Conservation (phyloP, 2,329 filamentous ascomycete species). For the Monosporascus sp. region DNA sequence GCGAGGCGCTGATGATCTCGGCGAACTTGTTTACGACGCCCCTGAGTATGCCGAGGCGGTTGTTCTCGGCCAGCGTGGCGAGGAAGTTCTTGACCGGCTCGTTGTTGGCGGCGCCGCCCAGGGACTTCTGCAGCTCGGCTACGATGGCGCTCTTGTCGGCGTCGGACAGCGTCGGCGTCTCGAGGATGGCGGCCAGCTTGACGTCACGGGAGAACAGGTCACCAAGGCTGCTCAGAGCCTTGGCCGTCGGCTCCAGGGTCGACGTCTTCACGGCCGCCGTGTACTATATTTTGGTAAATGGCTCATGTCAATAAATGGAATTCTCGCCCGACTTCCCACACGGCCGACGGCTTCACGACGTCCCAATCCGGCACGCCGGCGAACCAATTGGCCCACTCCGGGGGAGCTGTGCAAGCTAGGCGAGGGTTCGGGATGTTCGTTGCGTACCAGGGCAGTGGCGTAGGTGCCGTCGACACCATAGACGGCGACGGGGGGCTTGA, state of each 20-base stretch:
- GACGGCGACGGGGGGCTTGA: constrained; percentile 82
- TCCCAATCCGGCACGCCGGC: background rate
- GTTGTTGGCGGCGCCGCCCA: constrained; percentile 60
- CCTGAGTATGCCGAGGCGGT: constrained; percentile 78
- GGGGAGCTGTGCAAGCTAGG: background rate
- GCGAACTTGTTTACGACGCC: constrained; percentile 83
- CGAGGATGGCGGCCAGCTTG: constrained; percentile 73
- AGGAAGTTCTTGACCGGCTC: constrained; percentile 94
- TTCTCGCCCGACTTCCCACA: no score
- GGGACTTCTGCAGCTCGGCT: constrained; percentile 79
- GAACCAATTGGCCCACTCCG: constrained; percentile 5
- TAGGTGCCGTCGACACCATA: constrained; percentile 98
- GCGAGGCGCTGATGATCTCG: constrained; percentile 79
- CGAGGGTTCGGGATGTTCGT: constrained; percentile 26
- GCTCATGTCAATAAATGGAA: constrained; percentile 3
- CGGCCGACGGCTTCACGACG: background rate
- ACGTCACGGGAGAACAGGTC: constrained; percentile 72
- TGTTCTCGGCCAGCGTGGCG: constrained; percentile 86
- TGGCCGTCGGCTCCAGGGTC: constrained; percentile 78
- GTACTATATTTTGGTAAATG: constrained; percentile 61
- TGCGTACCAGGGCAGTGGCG: constrained; percentile 86
- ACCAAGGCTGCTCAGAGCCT: constrained; percentile 67
- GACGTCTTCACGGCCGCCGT: constrained; percentile 88
- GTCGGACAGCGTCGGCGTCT: constrained; percentile 70
- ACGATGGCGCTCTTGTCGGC: constrained; percentile 84